Evolutionary conservation across 1,139 yeast species (phyloP), one percentile per base, ranked within the genome.

Genomic region (Saccharomyces hybrid): DNA sequence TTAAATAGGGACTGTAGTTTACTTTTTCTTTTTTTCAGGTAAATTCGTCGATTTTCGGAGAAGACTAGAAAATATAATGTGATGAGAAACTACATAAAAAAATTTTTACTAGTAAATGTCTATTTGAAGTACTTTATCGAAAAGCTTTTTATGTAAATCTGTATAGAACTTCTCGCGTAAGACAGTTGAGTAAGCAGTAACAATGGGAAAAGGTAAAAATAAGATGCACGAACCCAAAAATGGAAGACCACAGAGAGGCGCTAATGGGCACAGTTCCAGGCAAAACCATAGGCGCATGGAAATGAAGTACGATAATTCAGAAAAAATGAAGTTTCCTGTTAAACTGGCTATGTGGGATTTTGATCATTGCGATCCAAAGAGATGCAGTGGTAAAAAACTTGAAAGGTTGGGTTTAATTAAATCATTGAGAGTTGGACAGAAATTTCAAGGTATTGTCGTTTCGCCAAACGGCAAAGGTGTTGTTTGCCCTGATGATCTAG

Each of bases 341-440:
- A 85, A 85, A 65, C 64, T 86, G 44, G 93, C 91, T 9, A 87
- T 87, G 95, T 87, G 95, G 97, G 93, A 93, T 71, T 93, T 95
- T 67, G 96, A 91, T 63, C 99, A 93, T 69, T 93, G 99, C 73
- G 99, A 93, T 71, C 99, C 99, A 2, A 95, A 95, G 68, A 78
- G 98, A 67, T 93, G 99, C 67, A 86, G 96, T 60, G 99, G 99
- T 26, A 93, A 93, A 73, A 93, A 91, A 68, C 76, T 93, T 42
- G 96, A 89, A 67, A 76, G 99, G 55, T 71, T 93, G 41, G 99
- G 99, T 0, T 72, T 89, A 32, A 90, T 95, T 51, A 82, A 83
- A 58, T 81, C 82, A 56, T 70, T 95, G 57, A 74, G 95, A 57
- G 81, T 93, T 13, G 99, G 99, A 0, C 97, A 91, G 65, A 93